Percentiles rank a stretch among this genome's conserved stretches.
Conservation (phyloP, 169 alveolate species). For the Plasmodium malariae region DNA sequence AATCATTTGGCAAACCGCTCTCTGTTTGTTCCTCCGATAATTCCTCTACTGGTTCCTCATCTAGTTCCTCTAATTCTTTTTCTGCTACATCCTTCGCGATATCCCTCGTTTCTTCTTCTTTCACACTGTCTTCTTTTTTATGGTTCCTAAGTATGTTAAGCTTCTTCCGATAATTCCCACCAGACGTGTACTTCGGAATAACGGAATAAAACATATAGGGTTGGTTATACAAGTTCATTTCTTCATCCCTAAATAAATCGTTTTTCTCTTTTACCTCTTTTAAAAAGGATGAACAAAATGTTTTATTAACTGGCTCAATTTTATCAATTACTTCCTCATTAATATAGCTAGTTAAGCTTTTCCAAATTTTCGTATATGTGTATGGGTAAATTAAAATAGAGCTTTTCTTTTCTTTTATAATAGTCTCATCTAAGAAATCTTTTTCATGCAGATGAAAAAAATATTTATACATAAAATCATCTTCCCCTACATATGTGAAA, state of each 20-base stretch:
- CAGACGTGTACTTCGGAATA: constrained; percentile 60
- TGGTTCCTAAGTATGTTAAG: not conserved
- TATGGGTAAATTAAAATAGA: constrained; percentile 59
- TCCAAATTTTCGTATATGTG: constrained; percentile 74
- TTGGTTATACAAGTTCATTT: constrained; percentile 46
- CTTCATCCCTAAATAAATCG: constrained; percentile 15
- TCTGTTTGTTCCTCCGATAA: not conserved
- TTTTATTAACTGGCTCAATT: constrained; percentile 77
- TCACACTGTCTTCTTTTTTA: constrained; percentile 29
- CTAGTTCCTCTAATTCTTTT: not conserved
- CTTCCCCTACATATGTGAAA: constrained; percentile 45
- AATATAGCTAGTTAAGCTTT: constrained; percentile 70
- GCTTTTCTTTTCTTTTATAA: constrained; percentile 46
- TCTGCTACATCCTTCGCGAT: not conserved
- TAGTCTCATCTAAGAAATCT: constrained; percentile 49
- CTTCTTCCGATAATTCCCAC: not conserved
- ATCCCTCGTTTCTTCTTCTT: not conserved
- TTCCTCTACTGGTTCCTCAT: not conserved
- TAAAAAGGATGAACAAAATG: constrained; percentile 72
- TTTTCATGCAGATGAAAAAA: constrained; percentile 55
- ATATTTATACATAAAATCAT: constrained; percentile 52
- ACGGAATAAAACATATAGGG: constrained; percentile 77
- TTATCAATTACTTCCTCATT: constrained; percentile 75
- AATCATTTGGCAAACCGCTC: not conserved
- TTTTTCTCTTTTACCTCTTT: constrained; percentile 19